phyloP scores from a whole-genome alignment of 495 filamentous ascomycete species.

The Rhypophila decipiens region DNA sequence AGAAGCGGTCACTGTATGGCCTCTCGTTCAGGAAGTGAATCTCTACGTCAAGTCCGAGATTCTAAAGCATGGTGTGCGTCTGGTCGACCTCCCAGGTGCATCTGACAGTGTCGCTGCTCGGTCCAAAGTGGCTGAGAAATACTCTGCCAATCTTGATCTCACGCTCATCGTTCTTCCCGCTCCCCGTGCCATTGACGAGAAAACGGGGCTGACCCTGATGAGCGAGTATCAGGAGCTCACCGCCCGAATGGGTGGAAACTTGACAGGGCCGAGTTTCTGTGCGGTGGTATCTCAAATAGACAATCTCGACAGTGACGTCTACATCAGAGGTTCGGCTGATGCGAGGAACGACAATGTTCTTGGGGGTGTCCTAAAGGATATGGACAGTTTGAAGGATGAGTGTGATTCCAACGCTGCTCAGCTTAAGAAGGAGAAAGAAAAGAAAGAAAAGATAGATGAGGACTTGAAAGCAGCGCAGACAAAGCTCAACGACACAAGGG shows the following conservation, averaged over 20 bases:
- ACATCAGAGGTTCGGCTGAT: background rate
- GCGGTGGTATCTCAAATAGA: slow-evolving; percentile 19
- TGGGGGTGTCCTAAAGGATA: background rate
- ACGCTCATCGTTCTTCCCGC: slow-evolving; percentile 15
- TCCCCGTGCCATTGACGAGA: slow-evolving; percentile 14
- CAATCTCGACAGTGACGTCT: slow-evolving; percentile 13
- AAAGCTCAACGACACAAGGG: background rate
- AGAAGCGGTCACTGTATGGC: slow-evolving; percentile 12
- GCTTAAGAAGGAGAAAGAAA: background rate
- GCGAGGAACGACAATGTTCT: background rate
- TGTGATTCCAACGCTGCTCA: background rate
- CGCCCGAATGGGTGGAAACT: slow-evolving; percentile 16
- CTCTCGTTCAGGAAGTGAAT: slow-evolving; percentile 18
- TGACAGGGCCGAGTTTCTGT: slow-evolving; percentile 12
- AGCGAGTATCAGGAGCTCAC: slow-evolving; percentile 12
- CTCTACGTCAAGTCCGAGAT: slow-evolving; percentile 16
- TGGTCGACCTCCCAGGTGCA: slow-evolving; percentile 21
- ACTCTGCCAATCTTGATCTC: slow-evolving; percentile 4
- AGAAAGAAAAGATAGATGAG: background rate
- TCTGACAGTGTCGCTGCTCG: slow-evolving; percentile 16
- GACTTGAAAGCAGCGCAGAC: background rate
- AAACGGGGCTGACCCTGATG: slow-evolving; percentile 13
- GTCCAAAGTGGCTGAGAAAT: slow-evolving; percentile 12
- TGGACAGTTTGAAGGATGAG: background rate
- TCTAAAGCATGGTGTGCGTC: slow-evolving; percentile 12